Evolutionary conservation across 2,329 filamentous ascomycete genomes (phyloP).

Genomic region (Trichoderma hamatum): DNA sequence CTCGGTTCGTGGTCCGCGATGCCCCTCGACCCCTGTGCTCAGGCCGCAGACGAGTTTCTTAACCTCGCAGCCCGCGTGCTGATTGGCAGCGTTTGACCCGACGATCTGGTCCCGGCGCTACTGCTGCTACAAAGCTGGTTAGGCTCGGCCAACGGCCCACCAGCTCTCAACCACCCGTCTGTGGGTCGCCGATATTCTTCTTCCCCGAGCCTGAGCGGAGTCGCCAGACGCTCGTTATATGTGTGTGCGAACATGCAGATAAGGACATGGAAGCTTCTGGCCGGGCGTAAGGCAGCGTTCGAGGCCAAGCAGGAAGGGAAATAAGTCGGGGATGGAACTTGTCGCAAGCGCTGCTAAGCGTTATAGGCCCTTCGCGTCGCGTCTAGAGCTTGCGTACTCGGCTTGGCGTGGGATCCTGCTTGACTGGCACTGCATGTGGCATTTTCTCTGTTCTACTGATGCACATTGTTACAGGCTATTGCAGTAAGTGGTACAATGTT

Average conservation of each 20-base stretch:
- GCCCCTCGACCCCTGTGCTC: constrained; percentile 17
- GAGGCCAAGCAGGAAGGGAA: neutral
- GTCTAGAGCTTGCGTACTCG: neutral
- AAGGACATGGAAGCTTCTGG: neutral
- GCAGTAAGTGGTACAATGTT: neutral
- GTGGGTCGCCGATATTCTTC: constrained; percentile 20
- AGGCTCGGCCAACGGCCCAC: constrained; percentile 32
- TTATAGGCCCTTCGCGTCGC: neutral
- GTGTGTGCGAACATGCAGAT: neutral
- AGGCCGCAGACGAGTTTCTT: neutral
- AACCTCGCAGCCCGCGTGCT: too few relatives aligned
- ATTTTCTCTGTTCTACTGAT: neutral
- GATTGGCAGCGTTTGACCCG: constrained; percentile 32
- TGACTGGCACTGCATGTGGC: neutral
- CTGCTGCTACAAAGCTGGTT: constrained; percentile 36
- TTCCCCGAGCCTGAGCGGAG: constrained; percentile 7
- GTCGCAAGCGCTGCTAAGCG: neutral
- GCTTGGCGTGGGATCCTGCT: constrained; percentile 4
- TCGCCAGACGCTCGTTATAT: neutral
- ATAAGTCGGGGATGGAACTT: constrained; percentile 9
- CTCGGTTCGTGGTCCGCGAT: constrained; percentile 25
- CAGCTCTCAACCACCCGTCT: constrained; percentile 15
- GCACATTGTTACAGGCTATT: neutral
- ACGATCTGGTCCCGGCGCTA: constrained; percentile 43
- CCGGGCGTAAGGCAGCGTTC: neutral